phyloP scores from a whole-genome alignment of 2,329 filamentous ascomycete species.

The Clarireedia hainanense region DNA sequence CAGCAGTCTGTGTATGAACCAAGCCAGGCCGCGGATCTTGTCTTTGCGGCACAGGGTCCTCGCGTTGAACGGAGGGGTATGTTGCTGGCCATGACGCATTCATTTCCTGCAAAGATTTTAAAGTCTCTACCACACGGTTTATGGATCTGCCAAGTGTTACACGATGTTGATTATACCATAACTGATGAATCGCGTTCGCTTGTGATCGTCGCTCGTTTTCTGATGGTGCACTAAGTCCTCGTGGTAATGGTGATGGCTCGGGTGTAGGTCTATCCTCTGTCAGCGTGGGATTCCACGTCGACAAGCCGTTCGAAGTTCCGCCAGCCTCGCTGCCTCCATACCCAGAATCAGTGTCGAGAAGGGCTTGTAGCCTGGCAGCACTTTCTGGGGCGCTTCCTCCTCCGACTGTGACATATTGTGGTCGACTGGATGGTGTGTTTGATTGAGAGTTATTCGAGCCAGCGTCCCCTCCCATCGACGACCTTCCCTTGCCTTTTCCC shows the following conservation, averaged over 20 bases:
- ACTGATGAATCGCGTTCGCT: constrained; percentile 80
- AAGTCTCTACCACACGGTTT: constrained; percentile 72
- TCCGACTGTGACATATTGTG: constrained; percentile 83
- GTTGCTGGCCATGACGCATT: constrained; percentile 90
- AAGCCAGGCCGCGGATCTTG: constrained; percentile 53
- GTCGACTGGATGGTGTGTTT: constrained; percentile 28
- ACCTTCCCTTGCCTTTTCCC: constrained; percentile 38
- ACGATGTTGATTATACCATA: constrained; percentile 91
- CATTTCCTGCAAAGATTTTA: constrained; percentile 78
- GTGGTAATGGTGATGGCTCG: constrained; percentile 30
- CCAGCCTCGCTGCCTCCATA: constrained; percentile 76
- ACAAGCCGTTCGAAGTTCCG: constrained; percentile 42
- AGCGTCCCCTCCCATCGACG: constrained; percentile 12
- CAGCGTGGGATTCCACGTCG: constrained; percentile 38
- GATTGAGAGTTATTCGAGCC: constrained; percentile 8
- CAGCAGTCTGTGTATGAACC: constrained; percentile 53
- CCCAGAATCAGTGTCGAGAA: constrained; percentile 82
- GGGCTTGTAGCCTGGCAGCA: constrained; percentile 69
- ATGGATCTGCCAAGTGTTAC: constrained; percentile 83
- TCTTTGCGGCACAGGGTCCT: constrained; percentile 37
- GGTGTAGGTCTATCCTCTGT: constrained; percentile 40
- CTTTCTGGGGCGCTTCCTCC: constrained; percentile 73
- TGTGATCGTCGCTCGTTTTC: constrained; percentile 61
- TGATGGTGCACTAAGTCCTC: constrained; percentile 30
- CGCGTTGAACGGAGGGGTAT: constrained; percentile 76